These are phyloP conservation scores for Coemansia sp. DNA, from an alignment of 192 early-diverging fungal species.

Conservation along the genomic window DNA sequence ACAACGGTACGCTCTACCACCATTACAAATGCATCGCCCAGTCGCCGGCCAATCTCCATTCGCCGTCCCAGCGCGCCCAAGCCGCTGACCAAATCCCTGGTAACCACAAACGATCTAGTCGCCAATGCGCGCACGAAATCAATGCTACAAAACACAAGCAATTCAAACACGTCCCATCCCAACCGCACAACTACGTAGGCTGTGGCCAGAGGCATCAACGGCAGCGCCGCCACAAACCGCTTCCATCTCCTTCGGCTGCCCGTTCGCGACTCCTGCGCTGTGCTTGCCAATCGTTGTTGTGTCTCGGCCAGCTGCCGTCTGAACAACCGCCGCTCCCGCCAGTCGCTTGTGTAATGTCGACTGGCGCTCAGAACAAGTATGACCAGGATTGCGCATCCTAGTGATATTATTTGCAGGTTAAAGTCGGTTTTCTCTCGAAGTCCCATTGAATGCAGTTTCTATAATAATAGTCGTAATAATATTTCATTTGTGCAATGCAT, in stretches of 20 bases:
- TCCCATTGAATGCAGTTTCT: conserved; percentile 14
- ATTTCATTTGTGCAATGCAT: too few species aligned
- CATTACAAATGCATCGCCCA: conserved; percentile 11
- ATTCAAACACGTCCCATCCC: conserved; percentile 45
- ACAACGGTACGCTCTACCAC: conserved; percentile 32
- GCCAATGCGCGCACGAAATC: conserved; percentile 13
- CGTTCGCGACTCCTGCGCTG: background rate
- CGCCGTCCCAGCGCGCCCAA: conserved; percentile 6
- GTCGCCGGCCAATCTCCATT: conserved; percentile 18
- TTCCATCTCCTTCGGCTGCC: conserved; percentile 19
- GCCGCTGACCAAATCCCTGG: background rate
- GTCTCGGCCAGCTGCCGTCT: conserved; percentile 29
- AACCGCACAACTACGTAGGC: conserved; percentile 34
- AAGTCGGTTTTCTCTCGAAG: conserved; percentile 42
- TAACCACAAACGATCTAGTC: background rate
- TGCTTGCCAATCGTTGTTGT: conserved; percentile 14
- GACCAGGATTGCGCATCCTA: conserved; percentile 16
- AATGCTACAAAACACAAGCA: conserved; percentile 43
- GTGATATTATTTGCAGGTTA: conserved; percentile 28
- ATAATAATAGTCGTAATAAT: too few species aligned
- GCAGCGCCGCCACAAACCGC: conserved; percentile 41
- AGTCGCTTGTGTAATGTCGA: conserved; percentile 41
- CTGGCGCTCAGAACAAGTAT: conserved; percentile 24
- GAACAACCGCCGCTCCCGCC: conserved; percentile 43
- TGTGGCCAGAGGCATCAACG: conserved; percentile 44